Conservation (phyloP, 345 rosid genomes). For the Hibiscus trionum region DNA sequence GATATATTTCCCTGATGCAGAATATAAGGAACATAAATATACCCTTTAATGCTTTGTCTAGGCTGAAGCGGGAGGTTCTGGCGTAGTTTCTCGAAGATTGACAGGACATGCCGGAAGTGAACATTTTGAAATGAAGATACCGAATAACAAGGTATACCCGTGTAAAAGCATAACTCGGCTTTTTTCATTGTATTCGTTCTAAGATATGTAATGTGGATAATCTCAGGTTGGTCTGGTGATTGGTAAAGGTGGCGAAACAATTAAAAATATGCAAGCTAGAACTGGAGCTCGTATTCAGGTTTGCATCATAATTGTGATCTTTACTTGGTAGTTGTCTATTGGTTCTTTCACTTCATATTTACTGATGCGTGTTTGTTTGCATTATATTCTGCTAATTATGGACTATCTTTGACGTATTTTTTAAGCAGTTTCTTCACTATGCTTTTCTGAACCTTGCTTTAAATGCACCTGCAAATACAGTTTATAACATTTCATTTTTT, state of each 20-base stretch:
- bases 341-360: neutral
- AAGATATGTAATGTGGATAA: constrained; percentile 10
- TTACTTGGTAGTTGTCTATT: neutral
- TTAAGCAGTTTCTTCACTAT: neutral
- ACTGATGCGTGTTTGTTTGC: neutral
- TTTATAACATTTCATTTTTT: neutral
- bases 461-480: neutral
- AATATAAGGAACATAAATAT: neutral
- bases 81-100: constrained; percentile 61
- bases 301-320: neutral
- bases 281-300: constrained; percentile 98
- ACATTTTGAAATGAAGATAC: constrained; percentile 62
- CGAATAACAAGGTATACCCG: constrained; percentile 72
- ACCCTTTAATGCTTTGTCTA: constrained; percentile 16
- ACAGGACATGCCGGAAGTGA: constrained; percentile 76
- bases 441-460: neutral
- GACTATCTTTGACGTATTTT: neutral
- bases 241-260: constrained; percentile 99
- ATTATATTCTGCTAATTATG: neutral
- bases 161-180: constrained; percentile 8
- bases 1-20: neutral
- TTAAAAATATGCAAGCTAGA: constrained; percentile 90
- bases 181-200: constrained; percentile 6
- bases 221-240: constrained; percentile 96
- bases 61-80: constrained; percentile 96